Base-by-base conservation (phyloP, 345 rosid genomes). In the Brassica juncea region DNA sequence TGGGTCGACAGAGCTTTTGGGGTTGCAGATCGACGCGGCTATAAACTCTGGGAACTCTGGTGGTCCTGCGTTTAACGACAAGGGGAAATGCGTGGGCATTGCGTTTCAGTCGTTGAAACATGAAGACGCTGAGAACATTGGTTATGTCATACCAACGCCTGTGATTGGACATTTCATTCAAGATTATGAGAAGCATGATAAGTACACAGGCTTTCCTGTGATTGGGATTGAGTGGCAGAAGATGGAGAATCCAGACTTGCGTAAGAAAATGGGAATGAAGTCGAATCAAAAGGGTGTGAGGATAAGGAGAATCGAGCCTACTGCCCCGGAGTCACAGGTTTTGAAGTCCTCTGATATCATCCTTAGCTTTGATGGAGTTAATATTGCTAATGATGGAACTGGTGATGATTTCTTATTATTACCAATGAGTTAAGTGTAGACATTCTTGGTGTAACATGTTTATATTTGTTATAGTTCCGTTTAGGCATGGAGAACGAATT, bases 151-250 rank as follows among this genome's bases (percentile, higher is more conserved):
- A 34, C 99, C 99, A 14, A 94, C 99, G 1, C 99, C 97, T 2
- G 99, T 92, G 62, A 91, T 94, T 70, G 82, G 63, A 73, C 97
- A 94, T 73, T 94, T 94, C 85, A 89, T 94, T 71, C 80, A 58
- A 76, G 99, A 94, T 79, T 92, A 94, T 72, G 97, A 94, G 81
- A 92, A 83, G 88, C 91, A 92, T 81, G 94, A 91, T 31, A 82
- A 80, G 47, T 94, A 94, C 80, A 92, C 97, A 83, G 97, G 97
- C 25, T 91, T 94, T 78, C 97, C 98, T n/a, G 80, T 90, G 77
- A 89, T 94, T 67, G 97, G 97, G 30, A 87, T 92, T 81, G 98
- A 91, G 80, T 94, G 98, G 98, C 98, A 94, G 85, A 94, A 94
- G 86, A 94, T 94, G 97, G 98, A 94, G 79, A 94, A 94, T 85